Conservation (phyloP, 306 rosid genomes). For the Rubus parviflorus region DNA sequence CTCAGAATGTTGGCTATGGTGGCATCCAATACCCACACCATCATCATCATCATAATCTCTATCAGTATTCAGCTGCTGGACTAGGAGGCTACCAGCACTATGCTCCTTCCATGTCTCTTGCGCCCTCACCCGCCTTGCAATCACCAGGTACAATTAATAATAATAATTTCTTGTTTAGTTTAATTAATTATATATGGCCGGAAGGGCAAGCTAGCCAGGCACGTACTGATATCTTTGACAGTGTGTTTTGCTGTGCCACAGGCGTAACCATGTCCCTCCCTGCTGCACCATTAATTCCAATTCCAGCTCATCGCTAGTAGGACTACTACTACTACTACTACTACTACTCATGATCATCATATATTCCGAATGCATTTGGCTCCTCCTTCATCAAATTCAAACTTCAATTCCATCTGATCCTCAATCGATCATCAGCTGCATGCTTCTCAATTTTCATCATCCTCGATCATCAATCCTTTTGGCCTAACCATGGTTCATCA, state of each 20-base stretch:
- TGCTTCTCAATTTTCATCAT: conserved; percentile 47
- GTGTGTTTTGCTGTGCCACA: conserved; percentile 99
- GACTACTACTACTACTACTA: neutral
- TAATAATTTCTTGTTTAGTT: neutral
- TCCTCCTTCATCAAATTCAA: conserved; percentile 28
- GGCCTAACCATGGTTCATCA: conserved; percentile 99
- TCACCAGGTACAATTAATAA: conserved; percentile 45
- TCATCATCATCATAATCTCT: conserved; percentile 55
- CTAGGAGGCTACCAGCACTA: conserved; percentile 72
- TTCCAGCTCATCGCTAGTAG: conserved; percentile 72
- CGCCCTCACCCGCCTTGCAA: conserved; percentile 90
- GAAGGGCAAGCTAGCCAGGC: neutral
- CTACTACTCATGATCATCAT: neutral
- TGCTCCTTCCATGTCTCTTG: conserved; percentile 85
- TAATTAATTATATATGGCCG: neutral
- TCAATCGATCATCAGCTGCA: conserved; percentile 39
- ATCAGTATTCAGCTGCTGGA: conserved; percentile 70
- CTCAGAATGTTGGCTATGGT: conserved; percentile 50
- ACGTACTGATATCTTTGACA: conserved; percentile 89
- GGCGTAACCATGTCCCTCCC: conserved; percentile 92
- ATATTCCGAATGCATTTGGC: conserved; percentile 18
- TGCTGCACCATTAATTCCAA: conserved; percentile 43
- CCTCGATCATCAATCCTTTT: conserved; percentile 35
- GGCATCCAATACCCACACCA: conserved; percentile 79
- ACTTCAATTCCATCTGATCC: conserved; percentile 19